Evolutionary conservation across 306 rosid genomes (phyloP).

Genomic region (Rosa rugosa): DNA sequence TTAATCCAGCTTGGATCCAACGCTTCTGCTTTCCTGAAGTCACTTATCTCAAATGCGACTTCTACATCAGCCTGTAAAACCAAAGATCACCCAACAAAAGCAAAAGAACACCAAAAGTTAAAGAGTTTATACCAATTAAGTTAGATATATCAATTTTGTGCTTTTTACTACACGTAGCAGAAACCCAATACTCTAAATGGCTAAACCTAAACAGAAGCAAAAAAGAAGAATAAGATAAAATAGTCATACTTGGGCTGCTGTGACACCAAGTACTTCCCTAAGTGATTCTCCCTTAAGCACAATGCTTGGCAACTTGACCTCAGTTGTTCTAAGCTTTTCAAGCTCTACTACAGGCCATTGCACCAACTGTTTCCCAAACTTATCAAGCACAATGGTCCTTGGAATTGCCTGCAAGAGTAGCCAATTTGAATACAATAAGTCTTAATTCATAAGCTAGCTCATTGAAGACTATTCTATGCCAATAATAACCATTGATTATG

Average conservation of each 20-base stretch:
- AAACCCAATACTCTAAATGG: too few species aligned
- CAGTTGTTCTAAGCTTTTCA: slow-evolving; percentile 49
- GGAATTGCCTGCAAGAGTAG: slow-evolving; percentile 60
- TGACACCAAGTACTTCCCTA: slow-evolving; percentile 46
- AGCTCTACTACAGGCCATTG: slow-evolving; percentile 78
- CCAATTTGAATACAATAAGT: background rate
- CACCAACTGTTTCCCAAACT: slow-evolving; percentile 62
- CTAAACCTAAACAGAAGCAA: too few species aligned
- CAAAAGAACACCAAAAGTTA: too few species aligned
- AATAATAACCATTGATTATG: background rate
- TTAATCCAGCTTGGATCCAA: slow-evolving; percentile 43
- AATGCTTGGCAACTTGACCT: slow-evolving; percentile 36
- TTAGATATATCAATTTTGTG: too few species aligned
- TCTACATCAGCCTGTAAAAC: slow-evolving; percentile 66
- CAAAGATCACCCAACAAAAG: background rate
- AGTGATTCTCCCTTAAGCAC: slow-evolving; percentile 44
- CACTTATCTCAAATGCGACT: slow-evolving; percentile 44
- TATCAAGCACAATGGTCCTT: slow-evolving; percentile 59
- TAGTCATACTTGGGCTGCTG: slow-evolving; percentile 33
- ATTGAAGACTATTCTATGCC: background rate
- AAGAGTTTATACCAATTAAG: too few species aligned
- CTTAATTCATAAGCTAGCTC: background rate
- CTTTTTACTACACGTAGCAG: too few species aligned
- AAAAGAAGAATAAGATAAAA: too few species aligned
- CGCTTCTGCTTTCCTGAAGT: slow-evolving; percentile 42